phyloP scores from a whole-genome alignment of 768 basidiomycete species.

The Ephemerocybe angulata region DNA sequence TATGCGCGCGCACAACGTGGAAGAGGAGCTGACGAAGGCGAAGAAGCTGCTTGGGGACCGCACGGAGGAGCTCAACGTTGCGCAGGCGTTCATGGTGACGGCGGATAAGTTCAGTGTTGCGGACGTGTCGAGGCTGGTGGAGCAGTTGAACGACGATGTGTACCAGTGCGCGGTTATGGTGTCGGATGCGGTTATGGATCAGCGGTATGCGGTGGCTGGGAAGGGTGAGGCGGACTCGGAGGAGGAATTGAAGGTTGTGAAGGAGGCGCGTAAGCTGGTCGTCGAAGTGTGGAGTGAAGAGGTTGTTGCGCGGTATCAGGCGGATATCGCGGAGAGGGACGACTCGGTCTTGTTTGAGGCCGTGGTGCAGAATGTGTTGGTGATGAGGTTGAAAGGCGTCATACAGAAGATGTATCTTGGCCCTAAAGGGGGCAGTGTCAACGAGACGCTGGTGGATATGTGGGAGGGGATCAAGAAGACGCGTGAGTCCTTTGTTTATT shows the following conservation, averaged over 20 bases:
- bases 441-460: neutral
- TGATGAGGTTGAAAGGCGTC: neutral
- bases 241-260: neutral
- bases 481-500: neutral
- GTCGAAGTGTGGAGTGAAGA: neutral
- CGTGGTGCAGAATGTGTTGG: neutral
- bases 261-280: neutral
- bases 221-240: neutral
- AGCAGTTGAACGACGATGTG: constrained; percentile 45
- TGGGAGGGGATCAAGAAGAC: neutral
- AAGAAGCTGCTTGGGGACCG: constrained; percentile 23
- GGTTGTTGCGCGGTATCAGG: neutral
- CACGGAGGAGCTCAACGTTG: constrained; percentile 39
- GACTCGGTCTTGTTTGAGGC: neutral
- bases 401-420: no score
- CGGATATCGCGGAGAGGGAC: neutral
- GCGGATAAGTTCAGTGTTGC: constrained; percentile 40
- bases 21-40: constrained; percentile 16
- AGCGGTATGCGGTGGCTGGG: no score
- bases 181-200: constrained; percentile 24
- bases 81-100: constrained; percentile 41
- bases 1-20: no score
- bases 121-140: constrained; percentile 36
- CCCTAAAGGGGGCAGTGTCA: neutral
- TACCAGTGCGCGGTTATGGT: constrained; percentile 44